Evolutionary conservation across 768 basidiomycete genomes (phyloP).

Genomic region (Auriculariales sp.): DNA sequence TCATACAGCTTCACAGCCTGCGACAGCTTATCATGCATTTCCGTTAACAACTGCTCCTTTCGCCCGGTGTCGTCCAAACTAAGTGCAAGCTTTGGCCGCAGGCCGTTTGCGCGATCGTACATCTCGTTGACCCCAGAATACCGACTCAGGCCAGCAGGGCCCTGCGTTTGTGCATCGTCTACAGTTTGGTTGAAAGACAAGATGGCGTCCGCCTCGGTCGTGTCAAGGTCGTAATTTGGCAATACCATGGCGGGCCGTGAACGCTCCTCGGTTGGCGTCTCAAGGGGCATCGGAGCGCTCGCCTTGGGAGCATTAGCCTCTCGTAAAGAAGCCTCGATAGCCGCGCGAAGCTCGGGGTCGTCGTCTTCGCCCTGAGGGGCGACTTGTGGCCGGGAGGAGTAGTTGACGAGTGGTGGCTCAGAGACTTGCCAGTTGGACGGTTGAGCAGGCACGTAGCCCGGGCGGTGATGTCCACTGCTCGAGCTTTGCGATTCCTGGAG

Average conservation of each 20-base stretch:
- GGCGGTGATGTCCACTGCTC: constrained; percentile 27
- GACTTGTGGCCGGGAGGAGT: constrained; percentile 27
- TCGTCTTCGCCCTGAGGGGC: constrained; percentile 52
- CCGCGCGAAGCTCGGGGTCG: constrained; percentile 82
- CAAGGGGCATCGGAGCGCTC: constrained; percentile 55
- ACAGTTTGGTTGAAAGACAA: constrained; percentile 85
- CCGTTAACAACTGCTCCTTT: constrained; percentile 77
- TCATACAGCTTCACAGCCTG: constrained; percentile 90
- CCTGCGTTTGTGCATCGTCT: constrained; percentile 66
- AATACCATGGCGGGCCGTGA: constrained; percentile 35
- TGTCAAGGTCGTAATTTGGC: constrained; percentile 68
- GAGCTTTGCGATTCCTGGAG: constrained; percentile 52
- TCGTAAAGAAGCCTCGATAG: constrained; percentile 88
- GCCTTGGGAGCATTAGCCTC: constrained; percentile 68
- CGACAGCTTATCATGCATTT: constrained; percentile 91
- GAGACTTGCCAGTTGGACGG: constrained; percentile 43
- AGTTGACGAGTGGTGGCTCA: constrained; percentile 54
- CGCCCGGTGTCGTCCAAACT: constrained; percentile 72
- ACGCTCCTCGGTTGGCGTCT: constrained; percentile 34
- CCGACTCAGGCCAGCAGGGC: constrained; percentile 59
- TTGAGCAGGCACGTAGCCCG: constrained; percentile 57
- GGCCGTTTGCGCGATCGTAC: constrained; percentile 64
- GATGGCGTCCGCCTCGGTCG: constrained; percentile 73
- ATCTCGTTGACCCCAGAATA: constrained; percentile 77
- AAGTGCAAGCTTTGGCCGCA: constrained; percentile 71